These are phyloP conservation scores for Dinochytrium kinnereticum DNA, from an alignment of 371 early-diverging fungal species.

Conservation along the genomic window DNA sequence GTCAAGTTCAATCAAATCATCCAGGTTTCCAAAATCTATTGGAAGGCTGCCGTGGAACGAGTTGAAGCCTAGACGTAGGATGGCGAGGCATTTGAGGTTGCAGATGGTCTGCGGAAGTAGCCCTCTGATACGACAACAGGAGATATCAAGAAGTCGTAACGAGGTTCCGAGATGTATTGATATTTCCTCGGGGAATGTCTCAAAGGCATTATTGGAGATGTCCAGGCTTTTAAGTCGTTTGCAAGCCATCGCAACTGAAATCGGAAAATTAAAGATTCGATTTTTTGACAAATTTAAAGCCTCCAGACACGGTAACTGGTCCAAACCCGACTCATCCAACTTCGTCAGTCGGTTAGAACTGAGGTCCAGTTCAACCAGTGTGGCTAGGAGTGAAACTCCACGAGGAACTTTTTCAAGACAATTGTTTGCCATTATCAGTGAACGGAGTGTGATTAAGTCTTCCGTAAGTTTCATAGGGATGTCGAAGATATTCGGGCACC, in stretches of 20 bases:
- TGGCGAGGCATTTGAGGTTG: slow-evolving; percentile 63
- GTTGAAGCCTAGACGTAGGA: slow-evolving; percentile 78
- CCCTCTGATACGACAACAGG: slow-evolving; percentile 77
- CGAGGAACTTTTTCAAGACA: slow-evolving; percentile 27
- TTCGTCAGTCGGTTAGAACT: slow-evolving; percentile 75
- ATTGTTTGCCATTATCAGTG: slow-evolving; percentile 24
- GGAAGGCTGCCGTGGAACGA: slow-evolving; percentile 73
- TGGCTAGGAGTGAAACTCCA: slow-evolving; percentile 26
- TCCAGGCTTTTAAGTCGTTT: slow-evolving; percentile 65
- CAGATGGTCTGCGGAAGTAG: slow-evolving; percentile 75
- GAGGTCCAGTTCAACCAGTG: slow-evolving; percentile 63
- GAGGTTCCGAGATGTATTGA: slow-evolving; percentile 57
- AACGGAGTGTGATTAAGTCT: slow-evolving; percentile 18
- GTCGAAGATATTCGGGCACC: slow-evolving; percentile 43
- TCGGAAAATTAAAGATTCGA: slow-evolving; percentile 68
- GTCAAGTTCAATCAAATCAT: slow-evolving; percentile 74
- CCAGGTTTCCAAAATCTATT: slow-evolving; percentile 62
- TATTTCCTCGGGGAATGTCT: slow-evolving; percentile 67
- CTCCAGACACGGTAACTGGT: slow-evolving; percentile 59
- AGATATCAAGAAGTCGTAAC: slow-evolving; percentile 77
- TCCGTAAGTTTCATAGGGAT: slow-evolving; percentile 31
- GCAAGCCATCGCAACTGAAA: slow-evolving; percentile 58
- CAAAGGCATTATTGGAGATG: slow-evolving; percentile 82
- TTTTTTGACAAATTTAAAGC: slow-evolving; percentile 73
- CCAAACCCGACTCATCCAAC: slow-evolving; percentile 63